These are phyloP conservation scores for Scleromitrula shiraiana DNA, from an alignment of 2,329 filamentous ascomycete genomes.

Conservation along the genomic window DNA sequence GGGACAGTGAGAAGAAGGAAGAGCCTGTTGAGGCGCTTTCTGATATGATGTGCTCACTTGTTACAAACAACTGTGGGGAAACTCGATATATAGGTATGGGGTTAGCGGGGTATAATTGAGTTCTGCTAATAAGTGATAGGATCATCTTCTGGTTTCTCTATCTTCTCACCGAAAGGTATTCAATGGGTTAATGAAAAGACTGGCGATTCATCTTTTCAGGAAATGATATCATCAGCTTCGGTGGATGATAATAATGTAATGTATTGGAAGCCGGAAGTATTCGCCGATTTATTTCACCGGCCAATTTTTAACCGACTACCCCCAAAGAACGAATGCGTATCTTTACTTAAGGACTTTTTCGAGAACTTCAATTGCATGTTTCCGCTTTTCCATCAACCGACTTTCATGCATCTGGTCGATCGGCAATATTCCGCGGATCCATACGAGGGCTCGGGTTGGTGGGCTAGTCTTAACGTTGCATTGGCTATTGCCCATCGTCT, in stretches of 20 bases:
- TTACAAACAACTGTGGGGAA: constrained; percentile 91
- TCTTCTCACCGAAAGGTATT: constrained; percentile 96
- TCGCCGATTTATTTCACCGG: constrained; percentile 82
- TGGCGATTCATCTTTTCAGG: constrained; percentile 88
- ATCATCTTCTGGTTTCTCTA: constrained; percentile 95
- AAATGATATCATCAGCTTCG: constrained; percentile 88
- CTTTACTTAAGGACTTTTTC: constrained; percentile 87
- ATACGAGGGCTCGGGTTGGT: constrained; percentile 95
- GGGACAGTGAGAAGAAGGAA: constrained; percentile 42
- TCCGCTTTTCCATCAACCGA: constrained; percentile 92
- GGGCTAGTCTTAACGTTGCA: constrained; percentile 91
- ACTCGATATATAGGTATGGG: constrained; percentile 83
- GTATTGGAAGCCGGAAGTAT: constrained; percentile 97
- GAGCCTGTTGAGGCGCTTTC: constrained; percentile 80
- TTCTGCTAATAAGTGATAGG: constrained; percentile 41
- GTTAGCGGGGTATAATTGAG: not conserved
- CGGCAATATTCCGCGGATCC: constrained; percentile 88
- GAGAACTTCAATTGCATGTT: constrained; percentile 99
- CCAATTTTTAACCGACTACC: constrained; percentile 78
- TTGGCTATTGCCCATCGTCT: constrained; percentile 89
- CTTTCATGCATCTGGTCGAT: constrained; percentile 96
- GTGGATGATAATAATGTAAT: constrained; percentile 93
- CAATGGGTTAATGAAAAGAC: constrained; percentile 98
- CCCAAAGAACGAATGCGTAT: constrained; percentile 77
- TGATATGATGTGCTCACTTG: constrained; percentile 97